phyloP scores from a whole-genome alignment of 352 stramenopile species.

The Globisporangium viniferum region DNA sequence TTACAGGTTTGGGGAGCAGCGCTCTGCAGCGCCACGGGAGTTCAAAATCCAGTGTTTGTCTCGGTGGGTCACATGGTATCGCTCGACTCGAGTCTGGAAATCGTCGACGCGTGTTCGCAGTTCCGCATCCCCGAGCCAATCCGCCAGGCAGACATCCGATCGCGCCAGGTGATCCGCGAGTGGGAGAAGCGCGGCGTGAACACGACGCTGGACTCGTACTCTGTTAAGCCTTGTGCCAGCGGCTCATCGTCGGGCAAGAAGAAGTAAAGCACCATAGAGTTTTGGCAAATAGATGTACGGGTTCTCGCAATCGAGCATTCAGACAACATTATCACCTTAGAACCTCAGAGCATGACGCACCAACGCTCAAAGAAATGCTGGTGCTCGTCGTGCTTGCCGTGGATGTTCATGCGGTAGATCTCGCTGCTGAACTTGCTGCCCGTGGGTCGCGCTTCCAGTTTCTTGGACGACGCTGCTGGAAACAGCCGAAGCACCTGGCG shows the following conservation, averaged over 20 bases:
- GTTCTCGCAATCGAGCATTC: not conserved
- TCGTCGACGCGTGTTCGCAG: constrained; percentile 52
- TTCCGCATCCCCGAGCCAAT: constrained; percentile 85
- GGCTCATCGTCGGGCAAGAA: not conserved
- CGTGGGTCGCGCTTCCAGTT: constrained; percentile 47
- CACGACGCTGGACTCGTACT: constrained; percentile 46
- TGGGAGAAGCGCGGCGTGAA: constrained; percentile 61
- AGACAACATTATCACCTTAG: not conserved
- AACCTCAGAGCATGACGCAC: constrained; percentile 60
- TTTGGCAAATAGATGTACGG: not conserved
- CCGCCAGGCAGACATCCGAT: constrained; percentile 81
- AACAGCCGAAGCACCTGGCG: constrained; percentile 49
- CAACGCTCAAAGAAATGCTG: constrained; percentile 63
- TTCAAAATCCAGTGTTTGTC: constrained; percentile 85
- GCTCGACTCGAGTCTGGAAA: constrained; percentile 52
- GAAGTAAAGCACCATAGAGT: not conserved
- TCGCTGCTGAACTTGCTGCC: constrained; percentile 40
- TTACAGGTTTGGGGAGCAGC: constrained; percentile 66
- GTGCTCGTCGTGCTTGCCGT: constrained; percentile 55
- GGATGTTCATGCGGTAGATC: constrained; percentile 49
- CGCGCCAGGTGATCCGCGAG: constrained; percentile 60
- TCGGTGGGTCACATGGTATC: constrained; percentile 74
- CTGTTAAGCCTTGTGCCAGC: not conserved
- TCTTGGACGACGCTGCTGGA: constrained; percentile 20
- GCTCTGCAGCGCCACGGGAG: constrained; percentile 48